Base-by-base conservation (phyloP, 2,329 filamentous ascomycete species). In the Paradendryphiella salina region DNA sequence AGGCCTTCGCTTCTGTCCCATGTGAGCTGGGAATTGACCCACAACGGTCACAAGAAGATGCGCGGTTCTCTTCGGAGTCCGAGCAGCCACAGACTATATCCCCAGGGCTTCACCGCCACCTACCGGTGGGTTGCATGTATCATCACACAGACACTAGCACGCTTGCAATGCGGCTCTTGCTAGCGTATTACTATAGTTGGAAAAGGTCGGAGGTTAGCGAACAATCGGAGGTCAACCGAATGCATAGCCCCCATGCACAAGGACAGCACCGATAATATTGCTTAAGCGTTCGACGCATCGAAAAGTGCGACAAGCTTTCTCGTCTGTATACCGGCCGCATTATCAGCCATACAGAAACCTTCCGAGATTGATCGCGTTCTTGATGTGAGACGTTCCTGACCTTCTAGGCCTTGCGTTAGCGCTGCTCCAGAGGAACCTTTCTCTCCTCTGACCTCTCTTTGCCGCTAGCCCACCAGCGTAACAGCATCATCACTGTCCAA, bases 21-120 rank as follows among this genome's bases (percentile, higher is more conserved):
- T 50, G 34, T 45, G 37, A 33, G 32, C 36, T 48, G n/a, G 29
- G 20, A 23, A 34, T 32, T 15, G 29, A 46, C 47, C 47, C 42
- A 45, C 42, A 35, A 29, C 32, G 21, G 32, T 23, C 10, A 26
- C 11, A 34, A 20, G 9, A 20, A 5, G 13, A 28, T 15, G 33
- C 42, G 17, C 42, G 32, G 42, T 36, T 35, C 42, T 18, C 33
- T 45, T 33, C 33, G 31, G 42, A 29, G 31, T 36, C 42, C 36
- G 42, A 45, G 38, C 38, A 45, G 42, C 33, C 42, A 35, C 15
- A 20, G 0, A 29, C 15, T 32, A 29, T 7, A 23, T n/a, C 15
- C 20, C 31, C 34, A 36, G 42, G 33, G 33, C 42, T 45, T 45
- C 42, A 45, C 42, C 42, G 42, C 42, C 42, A 45, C 42, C n/a